phyloP scores from a whole-genome alignment of 2,329 filamentous ascomycete species.

The Ophioceras dolichostomum region DNA sequence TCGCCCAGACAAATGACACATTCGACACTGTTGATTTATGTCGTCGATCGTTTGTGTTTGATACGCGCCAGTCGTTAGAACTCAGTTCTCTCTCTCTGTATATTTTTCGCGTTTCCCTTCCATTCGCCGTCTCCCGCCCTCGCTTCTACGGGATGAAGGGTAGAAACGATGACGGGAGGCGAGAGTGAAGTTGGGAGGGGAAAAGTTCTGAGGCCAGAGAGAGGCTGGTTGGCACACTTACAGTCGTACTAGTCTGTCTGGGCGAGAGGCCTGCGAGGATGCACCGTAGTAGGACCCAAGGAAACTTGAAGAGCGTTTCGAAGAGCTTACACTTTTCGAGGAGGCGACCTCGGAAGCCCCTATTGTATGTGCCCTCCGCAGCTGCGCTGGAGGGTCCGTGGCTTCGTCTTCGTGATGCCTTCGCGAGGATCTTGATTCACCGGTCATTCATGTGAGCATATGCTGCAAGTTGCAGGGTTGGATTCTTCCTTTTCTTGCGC shows the following conservation, averaged over 20 bases:
- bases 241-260: slow-evolving; percentile 12
- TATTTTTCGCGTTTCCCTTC: no score
- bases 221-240: slow-evolving; percentile 9
- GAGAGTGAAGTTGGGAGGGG: no score
- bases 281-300: slow-evolving; percentile 13
- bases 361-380: slow-evolving; percentile 18
- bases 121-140: no score
- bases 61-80: no score
- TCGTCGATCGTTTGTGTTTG: no score
- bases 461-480: no score
- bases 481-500: slow-evolving; percentile 5
- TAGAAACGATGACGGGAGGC: no score
- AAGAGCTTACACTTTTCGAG: slow-evolving; percentile 22
- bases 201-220: no score
- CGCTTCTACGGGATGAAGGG: no score
- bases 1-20: slow-evolving; percentile 66
- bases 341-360: slow-evolving; percentile 20
- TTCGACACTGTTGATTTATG: no score
- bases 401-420: slow-evolving; percentile 18
- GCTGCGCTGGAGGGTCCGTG: slow-evolving; percentile 6
- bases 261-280: slow-evolving; percentile 6
- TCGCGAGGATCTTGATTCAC: slow-evolving; percentile 12
- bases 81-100: no score
- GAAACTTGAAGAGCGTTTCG: slow-evolving; percentile 21
- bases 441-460: no score